Percentiles rank a stretch among this genome's conserved stretches.
These are phyloP conservation scores for Pistacia atlantica DNA, from an alignment of 345 rosid genomes.

Conservation along the genomic window DNA sequence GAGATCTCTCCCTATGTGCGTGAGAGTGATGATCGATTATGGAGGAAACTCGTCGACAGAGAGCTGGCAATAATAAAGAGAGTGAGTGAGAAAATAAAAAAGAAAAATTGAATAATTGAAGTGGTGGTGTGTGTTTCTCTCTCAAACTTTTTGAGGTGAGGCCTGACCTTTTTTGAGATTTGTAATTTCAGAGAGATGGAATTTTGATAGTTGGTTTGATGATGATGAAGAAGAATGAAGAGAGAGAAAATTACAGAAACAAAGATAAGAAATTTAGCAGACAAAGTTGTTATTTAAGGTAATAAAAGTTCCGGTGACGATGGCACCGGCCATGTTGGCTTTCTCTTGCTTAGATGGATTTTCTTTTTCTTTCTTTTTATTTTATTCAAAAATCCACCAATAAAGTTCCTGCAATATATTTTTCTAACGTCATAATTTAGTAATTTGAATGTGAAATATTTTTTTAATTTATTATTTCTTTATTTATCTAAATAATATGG, in stretches of 20 bases:
- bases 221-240: background rate
- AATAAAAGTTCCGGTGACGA: constrained; percentile 44
- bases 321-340: constrained; percentile 45
- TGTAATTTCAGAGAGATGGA: constrained; percentile 20
- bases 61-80: constrained; percentile 30
- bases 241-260: background rate
- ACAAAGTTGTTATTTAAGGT: constrained; percentile 31
- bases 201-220: background rate
- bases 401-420: no score
- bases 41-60: background rate
- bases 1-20: constrained; percentile 16
- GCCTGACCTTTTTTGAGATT: constrained; percentile 25
- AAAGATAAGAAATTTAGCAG: background rate
- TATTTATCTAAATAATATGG: no score
- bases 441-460: no score
- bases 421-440: no score
- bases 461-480: no score
- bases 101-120: constrained; percentile 42
- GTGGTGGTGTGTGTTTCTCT: constrained; percentile 25
- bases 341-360: constrained; percentile 12
- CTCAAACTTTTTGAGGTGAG: constrained; percentile 28
- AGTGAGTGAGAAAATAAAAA: background rate
- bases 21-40: constrained; percentile 14
- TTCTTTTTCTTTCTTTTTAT: background rate
- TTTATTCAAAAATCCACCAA: background rate